A percentile compares a stretch with the other conserved stretches of the same genome.
These are phyloP conservation scores for Vicia villosa DNA, from an alignment of 306 rosid species.

Conservation along the genomic window DNA sequence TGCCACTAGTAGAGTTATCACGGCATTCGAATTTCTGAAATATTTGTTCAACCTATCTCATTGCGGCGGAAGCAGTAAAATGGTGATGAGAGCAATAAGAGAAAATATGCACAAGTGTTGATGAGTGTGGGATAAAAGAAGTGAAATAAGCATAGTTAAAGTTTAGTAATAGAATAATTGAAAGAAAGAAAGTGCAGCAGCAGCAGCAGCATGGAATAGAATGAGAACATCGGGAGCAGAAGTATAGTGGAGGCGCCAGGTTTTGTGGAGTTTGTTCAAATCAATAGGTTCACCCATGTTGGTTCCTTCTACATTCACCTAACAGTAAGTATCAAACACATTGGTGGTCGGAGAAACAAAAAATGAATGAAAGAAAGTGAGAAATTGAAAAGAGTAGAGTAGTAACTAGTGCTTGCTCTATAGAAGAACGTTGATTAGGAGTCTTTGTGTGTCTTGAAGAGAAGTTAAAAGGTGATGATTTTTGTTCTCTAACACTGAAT, in stretches of 20 bases:
- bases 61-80: constrained; percentile 29
- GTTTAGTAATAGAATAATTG: too few species aligned
- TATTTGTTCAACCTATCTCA: constrained; percentile 80
- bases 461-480: constrained; percentile 61
- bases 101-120: too few species aligned
- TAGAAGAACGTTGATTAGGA: constrained; percentile 69
- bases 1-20: constrained; percentile 57
- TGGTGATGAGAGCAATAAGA: neutral
- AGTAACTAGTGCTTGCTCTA: constrained; percentile 76
- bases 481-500: constrained; percentile 62
- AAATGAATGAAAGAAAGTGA: too few species aligned
- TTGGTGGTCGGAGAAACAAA: neutral
- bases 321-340: constrained; percentile 9
- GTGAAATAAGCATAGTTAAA: too few species aligned
- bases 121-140: too few species aligned
- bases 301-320: constrained; percentile 73
- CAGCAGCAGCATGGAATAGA: constrained; percentile 87
- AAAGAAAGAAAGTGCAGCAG: constrained; percentile 81
- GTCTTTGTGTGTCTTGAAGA: constrained; percentile 79
- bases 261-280: constrained; percentile 68
- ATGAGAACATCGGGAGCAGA: too few species aligned
- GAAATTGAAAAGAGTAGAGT: neutral
- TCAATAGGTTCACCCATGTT: constrained; percentile 62
- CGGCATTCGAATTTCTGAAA: constrained; percentile 89
- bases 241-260: constrained; percentile 93